These are phyloP conservation scores for Globisporangium mamillatum DNA, from an alignment of 352 stramenopile species.

Conservation along the genomic window DNA sequence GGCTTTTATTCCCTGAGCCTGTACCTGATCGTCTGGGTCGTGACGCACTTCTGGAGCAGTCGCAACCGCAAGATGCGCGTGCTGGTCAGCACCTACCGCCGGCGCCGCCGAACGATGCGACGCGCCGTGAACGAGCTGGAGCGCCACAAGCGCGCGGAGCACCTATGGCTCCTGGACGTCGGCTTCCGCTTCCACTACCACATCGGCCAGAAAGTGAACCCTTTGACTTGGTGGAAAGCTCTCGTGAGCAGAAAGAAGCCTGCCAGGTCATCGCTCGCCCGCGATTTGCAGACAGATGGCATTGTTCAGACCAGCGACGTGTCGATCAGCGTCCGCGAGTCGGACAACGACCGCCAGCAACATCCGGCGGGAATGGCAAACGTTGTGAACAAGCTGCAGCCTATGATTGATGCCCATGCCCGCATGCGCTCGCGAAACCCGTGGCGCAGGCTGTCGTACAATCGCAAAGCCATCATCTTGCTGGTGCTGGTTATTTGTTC, in stretches of 20 bases:
- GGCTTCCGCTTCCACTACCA: conserved; percentile 74
- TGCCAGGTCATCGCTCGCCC: conserved; percentile 10
- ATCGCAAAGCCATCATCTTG: conserved; percentile 42
- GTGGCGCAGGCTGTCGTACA: conserved; percentile 50
- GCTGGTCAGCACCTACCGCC: conserved; percentile 76
- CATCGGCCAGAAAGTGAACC: conserved; percentile 44
- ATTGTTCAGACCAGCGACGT: conserved; percentile 24
- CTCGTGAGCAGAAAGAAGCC: conserved; percentile 4
- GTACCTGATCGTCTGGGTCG: conserved; percentile 71
- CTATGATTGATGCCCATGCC: conserved; percentile 38
- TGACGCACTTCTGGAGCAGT: conserved; percentile 77
- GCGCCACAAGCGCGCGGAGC: conserved; percentile 59
- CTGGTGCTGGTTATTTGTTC: conserved; percentile 50
- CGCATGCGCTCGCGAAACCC: conserved; percentile 42
- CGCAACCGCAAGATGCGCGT: conserved; percentile 74
- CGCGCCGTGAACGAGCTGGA: conserved; percentile 50
- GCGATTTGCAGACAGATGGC: conserved; percentile 10
- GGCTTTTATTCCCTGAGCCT: conserved; percentile 57
- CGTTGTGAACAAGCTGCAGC: conserved; percentile 26
- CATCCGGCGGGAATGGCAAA: conserved; percentile 1
- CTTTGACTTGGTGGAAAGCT: conserved; percentile 15
- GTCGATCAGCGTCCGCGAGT: conserved; percentile 25
- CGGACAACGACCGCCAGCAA: conserved; percentile 9
- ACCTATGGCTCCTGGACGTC: conserved; percentile 72
- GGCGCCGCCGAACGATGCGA: conserved; percentile 46